phyloP scores from a whole-genome alignment of 2,329 filamentous ascomycete species.

The Microthyrium microscopicum region DNA sequence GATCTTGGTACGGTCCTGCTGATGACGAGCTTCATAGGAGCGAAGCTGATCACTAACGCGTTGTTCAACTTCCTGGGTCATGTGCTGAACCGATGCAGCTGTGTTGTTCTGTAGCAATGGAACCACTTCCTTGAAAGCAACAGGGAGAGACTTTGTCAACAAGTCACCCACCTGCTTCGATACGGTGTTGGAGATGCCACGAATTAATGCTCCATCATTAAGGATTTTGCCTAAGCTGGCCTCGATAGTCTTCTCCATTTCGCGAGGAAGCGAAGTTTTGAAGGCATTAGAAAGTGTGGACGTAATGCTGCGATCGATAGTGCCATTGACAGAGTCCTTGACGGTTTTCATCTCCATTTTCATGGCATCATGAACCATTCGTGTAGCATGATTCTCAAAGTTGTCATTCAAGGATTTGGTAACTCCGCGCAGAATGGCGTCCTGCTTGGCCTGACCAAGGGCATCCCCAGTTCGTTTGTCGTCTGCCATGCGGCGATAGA shows the following conservation, averaged over 20 bases:
- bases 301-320: slow-evolving; percentile 56
- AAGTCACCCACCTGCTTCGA: slow-evolving; percentile 53
- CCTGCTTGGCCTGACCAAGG: slow-evolving; percentile 47
- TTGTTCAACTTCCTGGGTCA: slow-evolving; percentile 52
- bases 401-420: slow-evolving; percentile 54
- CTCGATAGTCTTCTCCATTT: slow-evolving; percentile 56
- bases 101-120: slow-evolving; percentile 49
- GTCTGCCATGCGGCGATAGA: slow-evolving; percentile 48
- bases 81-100: slow-evolving; percentile 48
- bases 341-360: slow-evolving; percentile 61
- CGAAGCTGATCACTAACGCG: slow-evolving; percentile 35
- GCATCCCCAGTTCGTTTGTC: slow-evolving; percentile 51
- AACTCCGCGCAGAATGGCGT: slow-evolving; percentile 50
- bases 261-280: slow-evolving; percentile 49
- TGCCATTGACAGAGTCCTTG: slow-evolving; percentile 46
- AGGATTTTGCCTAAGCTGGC: slow-evolving; percentile 49
- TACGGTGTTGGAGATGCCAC: slow-evolving; percentile 49
- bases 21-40: slow-evolving; percentile 33
- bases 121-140: too few relatives aligned
- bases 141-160: slow-evolving; percentile 27
- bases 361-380: slow-evolving; percentile 62
- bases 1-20: slow-evolving; percentile 46
- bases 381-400: slow-evolving; percentile 57
- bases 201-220: slow-evolving; percentile 57
- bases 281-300: slow-evolving; percentile 51